phyloP scores from a whole-genome alignment of 169 alveolate genomes.

The Toxoplasma gondii region DNA sequence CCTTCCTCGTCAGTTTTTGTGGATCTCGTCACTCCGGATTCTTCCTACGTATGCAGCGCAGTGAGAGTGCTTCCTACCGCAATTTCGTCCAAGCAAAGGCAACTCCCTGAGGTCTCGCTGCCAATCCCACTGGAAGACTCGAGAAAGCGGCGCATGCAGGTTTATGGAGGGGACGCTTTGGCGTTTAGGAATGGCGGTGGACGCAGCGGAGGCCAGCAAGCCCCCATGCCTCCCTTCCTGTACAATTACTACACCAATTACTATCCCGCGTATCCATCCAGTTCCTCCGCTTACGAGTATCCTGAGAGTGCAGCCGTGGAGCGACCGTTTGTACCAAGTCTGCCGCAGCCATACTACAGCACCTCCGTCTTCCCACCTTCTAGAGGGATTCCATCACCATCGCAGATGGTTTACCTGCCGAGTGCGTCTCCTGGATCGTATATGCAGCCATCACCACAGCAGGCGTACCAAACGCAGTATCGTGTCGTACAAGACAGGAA shows the following conservation, averaged over 20 bases:
- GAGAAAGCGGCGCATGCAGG: background rate
- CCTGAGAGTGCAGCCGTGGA: background rate
- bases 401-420: background rate
- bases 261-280: background rate
- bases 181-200: no score
- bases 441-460: background rate
- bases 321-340: background rate
- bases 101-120: background rate
- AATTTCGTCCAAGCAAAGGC: background rate
- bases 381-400: background rate
- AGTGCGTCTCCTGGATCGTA: background rate
- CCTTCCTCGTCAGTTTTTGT: slow-evolving; percentile 8
- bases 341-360: background rate
- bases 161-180: background rate
- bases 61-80: background rate
- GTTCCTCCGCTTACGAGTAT: background rate
- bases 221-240: background rate
- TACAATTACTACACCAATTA: background rate
- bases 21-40: slow-evolving; percentile 4
- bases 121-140: background rate
- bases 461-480: background rate
- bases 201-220: no score
- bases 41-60: slow-evolving; percentile 14
- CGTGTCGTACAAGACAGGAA: background rate
- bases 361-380: background rate